A percentile compares a stretch with the other conserved stretches of the same genome.
Conservation (phyloP, 306 rosid genomes). For the Trichosanthes truncata region DNA sequence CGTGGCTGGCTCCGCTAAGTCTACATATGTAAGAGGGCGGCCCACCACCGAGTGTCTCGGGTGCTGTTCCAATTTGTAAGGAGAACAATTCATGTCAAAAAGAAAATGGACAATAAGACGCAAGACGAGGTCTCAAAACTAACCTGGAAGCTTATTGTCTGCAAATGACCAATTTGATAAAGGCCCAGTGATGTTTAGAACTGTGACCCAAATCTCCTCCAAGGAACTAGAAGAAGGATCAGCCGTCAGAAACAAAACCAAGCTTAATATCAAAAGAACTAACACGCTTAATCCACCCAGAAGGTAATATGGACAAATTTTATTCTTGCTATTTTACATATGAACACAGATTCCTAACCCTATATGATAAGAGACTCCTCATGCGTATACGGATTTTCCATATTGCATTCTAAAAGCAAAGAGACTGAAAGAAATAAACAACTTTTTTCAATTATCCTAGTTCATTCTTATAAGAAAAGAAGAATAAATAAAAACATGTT, state of each 20-base stretch:
- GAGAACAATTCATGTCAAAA: slow-evolving; percentile 13
- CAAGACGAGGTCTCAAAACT: slow-evolving; percentile 7
- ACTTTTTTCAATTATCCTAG: neutral
- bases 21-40: slow-evolving; percentile 75
- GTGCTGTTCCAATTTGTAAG: slow-evolving; percentile 33
- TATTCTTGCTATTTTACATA: neutral
- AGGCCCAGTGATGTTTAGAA: slow-evolving; percentile 91
- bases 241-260: neutral
- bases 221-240: slow-evolving; percentile 48
- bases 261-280: neutral
- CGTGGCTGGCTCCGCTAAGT: slow-evolving; percentile 67
- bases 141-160: slow-evolving; percentile 71
- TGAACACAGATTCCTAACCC: neutral
- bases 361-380: neutral
- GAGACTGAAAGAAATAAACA: neutral
- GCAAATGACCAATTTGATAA: slow-evolving; percentile 98
- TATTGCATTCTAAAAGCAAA: neutral
- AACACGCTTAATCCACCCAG: neutral
- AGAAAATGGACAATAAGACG: neutral
- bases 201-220: slow-evolving; percentile 89
- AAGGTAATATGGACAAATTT: neutral
- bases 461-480: neutral
- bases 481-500: neutral
- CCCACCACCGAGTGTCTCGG: slow-evolving; percentile 44
- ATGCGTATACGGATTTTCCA: neutral